Conservation (phyloP, 1,284 basidiomycete species). For the Coniophora puteana region DNA sequence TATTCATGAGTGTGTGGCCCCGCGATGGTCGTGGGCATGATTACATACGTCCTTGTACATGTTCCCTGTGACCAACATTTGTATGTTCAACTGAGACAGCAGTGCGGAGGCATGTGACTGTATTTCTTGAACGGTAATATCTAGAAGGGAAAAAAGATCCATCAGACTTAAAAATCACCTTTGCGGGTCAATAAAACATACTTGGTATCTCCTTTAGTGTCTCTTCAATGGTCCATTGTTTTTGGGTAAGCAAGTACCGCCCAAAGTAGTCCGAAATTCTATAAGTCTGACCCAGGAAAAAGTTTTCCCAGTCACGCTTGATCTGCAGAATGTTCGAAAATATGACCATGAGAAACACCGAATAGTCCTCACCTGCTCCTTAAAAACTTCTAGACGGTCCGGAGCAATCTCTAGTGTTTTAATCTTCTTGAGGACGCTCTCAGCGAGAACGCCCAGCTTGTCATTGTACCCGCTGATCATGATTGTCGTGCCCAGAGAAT, state of each 20-base stretch:
- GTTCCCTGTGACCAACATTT: slow-evolving; percentile 86
- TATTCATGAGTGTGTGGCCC: slow-evolving; percentile 7
- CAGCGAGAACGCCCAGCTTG: slow-evolving; percentile 79
- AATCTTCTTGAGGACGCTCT: slow-evolving; percentile 74
- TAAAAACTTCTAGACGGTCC: slow-evolving; percentile 78
- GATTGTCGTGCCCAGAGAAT: slow-evolving; percentile 69
- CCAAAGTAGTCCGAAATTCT: slow-evolving; percentile 78
- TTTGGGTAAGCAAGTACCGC: slow-evolving; percentile 67
- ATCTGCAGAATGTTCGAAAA: slow-evolving; percentile 36
- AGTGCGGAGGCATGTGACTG: slow-evolving; percentile 63
- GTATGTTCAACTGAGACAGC: slow-evolving; percentile 67
- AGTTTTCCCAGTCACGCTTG: slow-evolving; percentile 80
- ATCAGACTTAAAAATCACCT: not conserved
- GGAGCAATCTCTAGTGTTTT: slow-evolving; percentile 67
- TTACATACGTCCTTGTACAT: slow-evolving; percentile 69
- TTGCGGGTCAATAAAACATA: slow-evolving; percentile 31
- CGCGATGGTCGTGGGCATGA: too few species aligned
- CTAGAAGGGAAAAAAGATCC: slow-evolving; percentile 2
- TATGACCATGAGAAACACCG: slow-evolving; percentile 1
- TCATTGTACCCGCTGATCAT: slow-evolving; percentile 90
- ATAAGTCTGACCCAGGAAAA: slow-evolving; percentile 84
- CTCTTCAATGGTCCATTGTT: slow-evolving; percentile 80
- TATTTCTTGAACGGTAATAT: slow-evolving; percentile 55
- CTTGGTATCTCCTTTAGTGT: slow-evolving; percentile 76
- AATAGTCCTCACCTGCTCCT: slow-evolving; percentile 67